These are phyloP conservation scores for Chenopodium suecicum DNA, from an alignment of 148 eudicot species.

Conservation along the genomic window DNA sequence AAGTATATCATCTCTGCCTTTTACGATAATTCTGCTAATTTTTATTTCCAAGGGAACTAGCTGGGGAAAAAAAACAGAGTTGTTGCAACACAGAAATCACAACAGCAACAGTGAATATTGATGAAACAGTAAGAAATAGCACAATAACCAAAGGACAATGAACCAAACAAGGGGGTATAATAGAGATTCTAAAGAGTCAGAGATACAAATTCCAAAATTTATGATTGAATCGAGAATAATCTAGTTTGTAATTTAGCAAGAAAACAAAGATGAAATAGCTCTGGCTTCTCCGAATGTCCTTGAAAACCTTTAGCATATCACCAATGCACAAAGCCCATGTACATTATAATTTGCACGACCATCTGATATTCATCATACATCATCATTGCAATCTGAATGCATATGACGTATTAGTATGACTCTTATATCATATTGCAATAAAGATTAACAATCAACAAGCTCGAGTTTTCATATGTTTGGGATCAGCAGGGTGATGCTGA, in stretches of 20 bases:
- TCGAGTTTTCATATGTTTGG: not conserved
- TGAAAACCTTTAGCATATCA: conserved; percentile 50
- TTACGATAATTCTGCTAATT: not conserved
- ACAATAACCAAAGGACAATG: not conserved
- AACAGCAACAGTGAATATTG: not conserved
- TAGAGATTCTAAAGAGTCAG: not conserved
- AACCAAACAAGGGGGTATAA: not conserved
- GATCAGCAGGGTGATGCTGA: not conserved
- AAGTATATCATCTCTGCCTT: not conserved
- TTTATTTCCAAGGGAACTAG: not conserved
- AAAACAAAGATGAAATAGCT: conserved; percentile 17
- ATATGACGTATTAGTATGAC: conserved; percentile 51
- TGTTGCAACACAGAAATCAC: not conserved
- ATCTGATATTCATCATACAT: conserved; percentile 62
- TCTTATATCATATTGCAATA: conserved; percentile 23
- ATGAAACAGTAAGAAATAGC: not conserved
- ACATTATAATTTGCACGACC: conserved; percentile 48
- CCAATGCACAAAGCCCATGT: conserved; percentile 53
- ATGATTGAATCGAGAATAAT: conserved; percentile 1
- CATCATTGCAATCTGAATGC: conserved; percentile 83
- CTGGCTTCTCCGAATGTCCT: conserved; percentile 40
- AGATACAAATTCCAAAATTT: conserved; percentile 15
- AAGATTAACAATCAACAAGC: not conserved
- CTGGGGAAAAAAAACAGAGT: not conserved
- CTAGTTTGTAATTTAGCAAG: conserved; percentile 22